These are phyloP conservation scores for Rhodotorula sp. DNA, from an alignment of 1,284 basidiomycete species.

Conservation along the genomic window DNA sequence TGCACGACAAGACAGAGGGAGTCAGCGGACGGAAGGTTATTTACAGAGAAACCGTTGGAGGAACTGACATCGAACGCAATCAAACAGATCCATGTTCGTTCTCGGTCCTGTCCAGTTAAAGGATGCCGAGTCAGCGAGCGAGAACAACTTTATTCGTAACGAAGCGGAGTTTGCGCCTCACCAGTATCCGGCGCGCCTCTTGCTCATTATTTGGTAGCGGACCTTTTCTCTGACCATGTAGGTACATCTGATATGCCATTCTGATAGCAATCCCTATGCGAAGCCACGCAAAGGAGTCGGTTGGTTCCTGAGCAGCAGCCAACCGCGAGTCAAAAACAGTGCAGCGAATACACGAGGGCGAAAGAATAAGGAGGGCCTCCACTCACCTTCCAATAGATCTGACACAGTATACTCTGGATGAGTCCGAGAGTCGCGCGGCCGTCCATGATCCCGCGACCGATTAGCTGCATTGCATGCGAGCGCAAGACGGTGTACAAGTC, in stretches of 20 bases:
- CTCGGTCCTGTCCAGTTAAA: constrained; percentile 8
- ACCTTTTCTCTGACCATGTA: constrained; percentile 14
- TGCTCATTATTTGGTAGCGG: constrained; percentile 16
- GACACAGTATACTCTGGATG: constrained; percentile 75
- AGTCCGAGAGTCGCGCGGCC: constrained; percentile 74
- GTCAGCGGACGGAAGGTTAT: neutral
- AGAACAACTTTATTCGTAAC: neutral
- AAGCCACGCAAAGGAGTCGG: constrained; percentile 28
- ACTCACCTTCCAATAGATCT: constrained; percentile 72
- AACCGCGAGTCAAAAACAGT: neutral
- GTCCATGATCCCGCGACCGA: constrained; percentile 66
- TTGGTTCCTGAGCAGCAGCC: constrained; percentile 24
- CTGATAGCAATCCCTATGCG: constrained; percentile 30
- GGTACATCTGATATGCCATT: constrained; percentile 23
- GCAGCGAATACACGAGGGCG: too few relatives aligned
- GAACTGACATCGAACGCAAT: constrained; percentile 10
- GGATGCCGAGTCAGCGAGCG: neutral
- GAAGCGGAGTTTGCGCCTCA: neutral
- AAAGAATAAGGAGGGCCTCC: too few relatives aligned
- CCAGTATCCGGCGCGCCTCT: constrained; percentile 23
- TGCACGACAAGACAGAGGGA: too few relatives aligned
- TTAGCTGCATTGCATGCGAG: constrained; percentile 64
- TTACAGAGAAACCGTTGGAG: neutral
- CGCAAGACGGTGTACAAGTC: constrained; percentile 63
- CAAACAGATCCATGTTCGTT: constrained; percentile 23